Evolutionary conservation across 345 rosid species (phyloP), one percentile per base, ranked within the genome.

Genomic region (Gossypium turneri): DNA sequence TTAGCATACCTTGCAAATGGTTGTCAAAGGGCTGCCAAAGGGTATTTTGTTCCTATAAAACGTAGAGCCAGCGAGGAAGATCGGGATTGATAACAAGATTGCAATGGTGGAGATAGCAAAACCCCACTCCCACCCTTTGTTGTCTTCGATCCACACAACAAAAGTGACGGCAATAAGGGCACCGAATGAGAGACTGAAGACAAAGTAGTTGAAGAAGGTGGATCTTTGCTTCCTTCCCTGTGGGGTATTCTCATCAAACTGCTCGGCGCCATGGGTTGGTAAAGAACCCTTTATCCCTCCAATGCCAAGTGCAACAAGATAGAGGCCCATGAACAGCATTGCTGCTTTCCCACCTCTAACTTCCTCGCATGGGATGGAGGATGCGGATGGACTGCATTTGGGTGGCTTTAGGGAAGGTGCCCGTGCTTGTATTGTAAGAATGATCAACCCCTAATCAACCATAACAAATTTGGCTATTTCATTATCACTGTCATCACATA

Each of bases 61-160:
- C 7, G 81, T 24, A 2, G 97, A 88, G 22, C 98, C 97, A 10
- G 83, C 77, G 2, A 94, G 88, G 79, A 92, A 94, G 74, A 91
- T 67, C 5, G 85, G 90, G 56, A 92, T 80, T 2, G 97, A 88
- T 75, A 90, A 76, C 48, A 92, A 77, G 4, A 94, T 90, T 0
- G 94, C 85, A 52, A 91, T 86, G 2, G 97, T 89, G 4, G 97
- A 80, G 17, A 90, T 79, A 43, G 94, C 97, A 7, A 94, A 91
- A 1, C 97, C 98, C 98, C 98, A 94, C 45, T 88, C 85, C 98
- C 98, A 94, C 1, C 98, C 98, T 74, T 86, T 91, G 75, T 94
- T 92, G 77, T 94, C 97, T 75, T 94, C 98, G 38, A 94, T 51
- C 97, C 97, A 94, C 53, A 92, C 97, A 25, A 94, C 97, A 9